phyloP scores from a whole-genome alignment of 1,139 yeast species.

The Yamadazyma diddensiae region DNA sequence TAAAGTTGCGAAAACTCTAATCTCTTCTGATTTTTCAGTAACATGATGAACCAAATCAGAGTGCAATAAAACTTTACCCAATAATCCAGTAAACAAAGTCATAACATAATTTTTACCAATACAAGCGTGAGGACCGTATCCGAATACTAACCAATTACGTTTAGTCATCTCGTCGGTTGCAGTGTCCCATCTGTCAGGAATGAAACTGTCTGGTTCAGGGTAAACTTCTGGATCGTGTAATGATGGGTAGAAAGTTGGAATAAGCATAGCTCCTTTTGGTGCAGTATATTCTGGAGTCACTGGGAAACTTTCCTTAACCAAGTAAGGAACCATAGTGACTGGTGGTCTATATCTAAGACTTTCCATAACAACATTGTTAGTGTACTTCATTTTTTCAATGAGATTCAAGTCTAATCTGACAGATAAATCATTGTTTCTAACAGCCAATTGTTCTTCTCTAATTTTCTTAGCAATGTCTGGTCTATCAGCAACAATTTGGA shows the following conservation, averaged over 20 bases:
- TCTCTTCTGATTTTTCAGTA: slow-evolving; percentile 82
- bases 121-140: slow-evolving; percentile 96
- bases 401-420: slow-evolving; percentile 63
- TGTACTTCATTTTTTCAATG: slow-evolving; percentile 82
- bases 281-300: slow-evolving; percentile 80
- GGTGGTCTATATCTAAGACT: slow-evolving; percentile 95
- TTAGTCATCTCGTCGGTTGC: slow-evolving; percentile 53
- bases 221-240: slow-evolving; percentile 96
- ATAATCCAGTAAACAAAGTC: slow-evolving; percentile 82
- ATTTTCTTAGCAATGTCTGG: slow-evolving; percentile 84
- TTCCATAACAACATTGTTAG: slow-evolving; percentile 88
- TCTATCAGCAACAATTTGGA: slow-evolving; percentile 92
- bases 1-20: slow-evolving; percentile 94
- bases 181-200: slow-evolving; percentile 89
- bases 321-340: slow-evolving; percentile 95
- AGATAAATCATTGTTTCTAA: slow-evolving; percentile 73
- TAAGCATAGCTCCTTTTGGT: slow-evolving; percentile 96
- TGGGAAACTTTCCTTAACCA: slow-evolving; percentile 82
- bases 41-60: slow-evolving; percentile 79
- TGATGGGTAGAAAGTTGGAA: slow-evolving; percentile 93
- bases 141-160: slow-evolving; percentile 94
- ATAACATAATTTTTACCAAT: slow-evolving; percentile 91
- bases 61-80: slow-evolving; percentile 82
- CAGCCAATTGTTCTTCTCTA: slow-evolving; percentile 85
- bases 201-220: slow-evolving; percentile 87